Conservation (phyloP, 2,329 filamentous ascomycete genomes). For the Rosellinia necatrix region DNA sequence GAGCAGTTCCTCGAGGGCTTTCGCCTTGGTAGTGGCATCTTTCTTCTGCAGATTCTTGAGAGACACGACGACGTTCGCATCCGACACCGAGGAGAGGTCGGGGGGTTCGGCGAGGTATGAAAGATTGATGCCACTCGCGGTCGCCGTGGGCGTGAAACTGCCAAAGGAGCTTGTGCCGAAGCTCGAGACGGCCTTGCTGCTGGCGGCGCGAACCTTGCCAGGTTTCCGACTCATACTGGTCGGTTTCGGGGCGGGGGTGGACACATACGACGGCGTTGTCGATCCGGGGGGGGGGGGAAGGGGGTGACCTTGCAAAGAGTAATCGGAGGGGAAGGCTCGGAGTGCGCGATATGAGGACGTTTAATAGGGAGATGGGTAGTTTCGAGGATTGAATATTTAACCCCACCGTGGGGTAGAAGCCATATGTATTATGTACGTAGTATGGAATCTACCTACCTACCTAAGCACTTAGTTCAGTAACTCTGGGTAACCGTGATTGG, state of each 20-base stretch:
- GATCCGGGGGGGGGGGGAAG: neutral
- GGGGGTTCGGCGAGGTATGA: conserved; percentile 89
- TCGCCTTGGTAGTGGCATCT: conserved; percentile 88
- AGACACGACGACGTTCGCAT: conserved; percentile 82
- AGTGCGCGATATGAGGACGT: neutral
- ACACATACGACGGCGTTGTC: conserved; percentile 2
- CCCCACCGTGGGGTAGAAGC: conserved; percentile 40
- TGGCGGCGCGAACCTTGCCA: conserved; percentile 36
- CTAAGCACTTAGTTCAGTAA: too few species aligned
- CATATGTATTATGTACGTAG: too few species aligned
- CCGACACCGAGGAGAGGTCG: conserved; percentile 75
- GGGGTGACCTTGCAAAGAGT: neutral
- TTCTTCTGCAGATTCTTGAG: conserved; percentile 94
- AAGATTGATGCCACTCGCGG: conserved; percentile 56
- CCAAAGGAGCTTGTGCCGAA: conserved; percentile 32
- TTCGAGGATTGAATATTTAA: conserved; percentile 27
- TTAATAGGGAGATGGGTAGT: neutral
- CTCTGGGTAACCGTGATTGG: too few species aligned
- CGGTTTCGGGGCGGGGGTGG: neutral
- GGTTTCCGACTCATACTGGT: conserved; percentile 40
- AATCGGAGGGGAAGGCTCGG: neutral
- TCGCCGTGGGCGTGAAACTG: conserved; percentile 48
- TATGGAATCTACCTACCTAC: too few species aligned
- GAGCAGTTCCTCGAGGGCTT: conserved; percentile 85
- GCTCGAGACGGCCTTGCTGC: conserved; percentile 35